A percentile compares a stretch with the other conserved stretches of the same genome.
Evolutionary conservation across 169 alveolate genomes (phyloP).

Genomic region (Plasmodium fragile): DNA sequence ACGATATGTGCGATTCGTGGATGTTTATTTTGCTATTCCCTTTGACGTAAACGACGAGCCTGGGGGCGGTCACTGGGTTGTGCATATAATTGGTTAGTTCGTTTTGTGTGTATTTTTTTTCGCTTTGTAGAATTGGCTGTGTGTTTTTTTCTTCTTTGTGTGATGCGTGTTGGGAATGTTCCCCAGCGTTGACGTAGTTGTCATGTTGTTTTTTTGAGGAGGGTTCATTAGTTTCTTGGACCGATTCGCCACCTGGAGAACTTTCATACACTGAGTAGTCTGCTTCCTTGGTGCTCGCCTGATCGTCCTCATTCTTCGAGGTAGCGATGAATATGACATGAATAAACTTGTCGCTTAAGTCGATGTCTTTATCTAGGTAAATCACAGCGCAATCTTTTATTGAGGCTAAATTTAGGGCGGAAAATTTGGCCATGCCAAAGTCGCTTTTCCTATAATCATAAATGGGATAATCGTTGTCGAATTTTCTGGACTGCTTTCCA

Average conservation of each 20-base stretch:
- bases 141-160: not conserved
- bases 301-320: slow-evolving; percentile 49
- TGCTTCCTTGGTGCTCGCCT: not conserved
- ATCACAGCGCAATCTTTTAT: slow-evolving; percentile 81
- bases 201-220: not conserved
- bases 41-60: slow-evolving; percentile 77
- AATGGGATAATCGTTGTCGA: slow-evolving; percentile 80
- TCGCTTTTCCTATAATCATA: slow-evolving; percentile 83
- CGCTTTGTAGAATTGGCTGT: not conserved
- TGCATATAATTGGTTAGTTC: slow-evolving; percentile 26
- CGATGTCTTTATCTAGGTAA: slow-evolving; percentile 72
- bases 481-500: slow-evolving; percentile 81
- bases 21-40: slow-evolving; percentile 75
- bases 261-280: slow-evolving; percentile 30
- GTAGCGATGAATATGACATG: slow-evolving; percentile 60
- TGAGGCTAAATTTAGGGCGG: slow-evolving; percentile 81
- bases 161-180: not conserved
- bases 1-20: slow-evolving; percentile 78
- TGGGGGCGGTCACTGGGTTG: slow-evolving; percentile 75
- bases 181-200: not conserved
- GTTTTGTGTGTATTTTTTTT: slow-evolving; percentile 22
- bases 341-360: slow-evolving; percentile 24
- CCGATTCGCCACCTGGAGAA: not conserved
- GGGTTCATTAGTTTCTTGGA: not conserved
- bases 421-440: slow-evolving; percentile 85